Conservation (phyloP, 768 basidiomycete genomes). For the Tylopilus balloui region DNA sequence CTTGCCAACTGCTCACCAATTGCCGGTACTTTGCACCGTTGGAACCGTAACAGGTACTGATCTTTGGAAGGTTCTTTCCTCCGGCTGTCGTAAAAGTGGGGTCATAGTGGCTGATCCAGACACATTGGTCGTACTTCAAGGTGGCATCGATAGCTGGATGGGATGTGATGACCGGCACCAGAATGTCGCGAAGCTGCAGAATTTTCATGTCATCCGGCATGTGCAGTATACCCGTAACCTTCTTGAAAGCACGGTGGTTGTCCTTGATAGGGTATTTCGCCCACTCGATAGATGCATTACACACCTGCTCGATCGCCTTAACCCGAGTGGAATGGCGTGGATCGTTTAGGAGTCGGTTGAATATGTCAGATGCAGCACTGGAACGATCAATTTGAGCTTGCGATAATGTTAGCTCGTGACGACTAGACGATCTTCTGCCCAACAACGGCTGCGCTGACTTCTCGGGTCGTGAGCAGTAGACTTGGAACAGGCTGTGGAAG, state of each 20-base stretch:
- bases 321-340: conserved; percentile 37
- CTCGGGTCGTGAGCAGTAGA: conserved; percentile 64
- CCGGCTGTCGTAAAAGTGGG: conserved; percentile 59
- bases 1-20: conserved; percentile 49
- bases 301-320: conserved; percentile 53
- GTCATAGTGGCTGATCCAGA: conserved; percentile 66
- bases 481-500: conserved; percentile 88
- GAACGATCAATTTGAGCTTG: conserved; percentile 51
- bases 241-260: conserved; percentile 25
- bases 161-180: conserved; percentile 82
- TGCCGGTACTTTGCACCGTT: conserved; percentile 69
- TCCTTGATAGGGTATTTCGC: conserved; percentile 55
- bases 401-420: conserved; percentile 36
- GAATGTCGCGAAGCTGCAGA: conserved; percentile 45
- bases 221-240: conserved; percentile 24
- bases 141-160: conserved; percentile 66
- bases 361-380: conserved; percentile 60
- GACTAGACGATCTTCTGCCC: conserved; percentile 44
- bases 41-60: conserved; percentile 62
- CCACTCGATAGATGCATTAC: conserved; percentile 68
- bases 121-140: conserved; percentile 60
- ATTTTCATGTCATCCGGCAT: conserved; percentile 49
- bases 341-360: conserved; percentile 49
- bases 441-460: conserved; percentile 18
- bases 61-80: conserved; percentile 81